Conservation (phyloP, 495 filamentous ascomycete genomes). For the Polyplosphaeria fusca region DNA sequence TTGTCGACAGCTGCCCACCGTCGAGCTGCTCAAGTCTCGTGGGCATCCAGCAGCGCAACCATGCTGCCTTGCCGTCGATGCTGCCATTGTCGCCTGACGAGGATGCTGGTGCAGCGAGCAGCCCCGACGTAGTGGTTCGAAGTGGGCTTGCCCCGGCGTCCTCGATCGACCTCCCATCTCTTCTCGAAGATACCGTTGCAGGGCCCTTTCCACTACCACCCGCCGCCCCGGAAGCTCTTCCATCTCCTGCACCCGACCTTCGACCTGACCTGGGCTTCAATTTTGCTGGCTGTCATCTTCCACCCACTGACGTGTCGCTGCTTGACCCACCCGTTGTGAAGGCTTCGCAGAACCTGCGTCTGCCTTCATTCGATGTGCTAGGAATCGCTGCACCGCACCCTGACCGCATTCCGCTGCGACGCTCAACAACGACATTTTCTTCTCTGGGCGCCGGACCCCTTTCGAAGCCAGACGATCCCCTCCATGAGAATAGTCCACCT, state of each 20-base stretch:
- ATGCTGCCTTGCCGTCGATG: not conserved
- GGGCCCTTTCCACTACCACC: slow-evolving; percentile 18
- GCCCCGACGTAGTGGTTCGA: slow-evolving; percentile 19
- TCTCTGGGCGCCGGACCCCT: slow-evolving; percentile 27
- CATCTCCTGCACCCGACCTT: slow-evolving; percentile 17
- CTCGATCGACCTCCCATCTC: slow-evolving; percentile 5
- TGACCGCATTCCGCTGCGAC: slow-evolving; percentile 26
- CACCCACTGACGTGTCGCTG: slow-evolving; percentile 14
- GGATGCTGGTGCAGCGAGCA: not conserved
- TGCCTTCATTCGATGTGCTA: slow-evolving; percentile 41
- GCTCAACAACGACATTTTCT: slow-evolving; percentile 16
- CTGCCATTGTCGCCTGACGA: slow-evolving; percentile 5
- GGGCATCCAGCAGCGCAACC: not conserved
- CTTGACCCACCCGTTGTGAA: slow-evolving; percentile 24
- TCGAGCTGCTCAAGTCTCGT: not conserved
- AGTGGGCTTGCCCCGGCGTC: slow-evolving; percentile 8
- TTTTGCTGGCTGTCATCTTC: slow-evolving; percentile 13
- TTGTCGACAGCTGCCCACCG: not conserved
- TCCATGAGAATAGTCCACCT: slow-evolving; percentile 23
- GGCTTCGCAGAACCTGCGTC: slow-evolving; percentile 31
- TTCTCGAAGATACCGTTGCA: slow-evolving; percentile 15
- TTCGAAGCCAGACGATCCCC: slow-evolving; percentile 30
- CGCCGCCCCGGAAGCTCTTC: not conserved
- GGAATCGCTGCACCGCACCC: slow-evolving; percentile 42
- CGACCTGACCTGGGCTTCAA: slow-evolving; percentile 15